Evolutionary conservation across 768 basidiomycete species (phyloP).

Genomic region (Auricularia sp.): DNA sequence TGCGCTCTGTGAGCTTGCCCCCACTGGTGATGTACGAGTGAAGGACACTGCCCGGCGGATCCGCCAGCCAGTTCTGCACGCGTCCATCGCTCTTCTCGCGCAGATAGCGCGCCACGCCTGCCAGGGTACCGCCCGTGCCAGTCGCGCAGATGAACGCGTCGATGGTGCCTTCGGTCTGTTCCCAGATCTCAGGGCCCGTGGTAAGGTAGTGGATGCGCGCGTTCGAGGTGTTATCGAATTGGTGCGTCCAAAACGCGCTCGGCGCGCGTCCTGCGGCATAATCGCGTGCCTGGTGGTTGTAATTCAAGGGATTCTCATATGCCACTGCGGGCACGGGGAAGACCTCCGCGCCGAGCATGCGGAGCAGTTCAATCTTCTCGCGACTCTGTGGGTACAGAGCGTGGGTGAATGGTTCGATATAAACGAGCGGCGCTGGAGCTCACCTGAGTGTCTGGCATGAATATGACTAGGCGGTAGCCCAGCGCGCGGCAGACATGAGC

Average conservation of each 20-base stretch:
- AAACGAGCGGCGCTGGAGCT: conserved; percentile 6
- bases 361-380: conserved; percentile 95
- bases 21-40: conserved; percentile 75
- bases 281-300: conserved; percentile 95
- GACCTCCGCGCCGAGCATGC: conserved; percentile 96
- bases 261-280: conserved; percentile 55
- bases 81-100: conserved; percentile 72
- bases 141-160: conserved; percentile 94
- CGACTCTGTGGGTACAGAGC: conserved; percentile 50
- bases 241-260: conserved; percentile 94
- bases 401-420: neutral
- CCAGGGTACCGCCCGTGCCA: conserved; percentile 92
- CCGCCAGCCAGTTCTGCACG: conserved; percentile 88
- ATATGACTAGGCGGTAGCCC: conserved; percentile 97
- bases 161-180: conserved; percentile 66
- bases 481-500: conserved; percentile 88
- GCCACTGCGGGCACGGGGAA: conserved; percentile 93
- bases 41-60: conserved; percentile 92
- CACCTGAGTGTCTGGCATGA: conserved; percentile 94
- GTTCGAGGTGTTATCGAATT: conserved; percentile 96
- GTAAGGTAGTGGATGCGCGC: conserved; percentile 76
- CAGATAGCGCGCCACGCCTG: conserved; percentile 75
- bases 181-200: conserved; percentile 97
- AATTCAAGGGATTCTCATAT: conserved; percentile 90
- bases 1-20: conserved; percentile 62